Base-by-base conservation (phyloP, 2,329 filamentous ascomycete genomes). In the Aureobasidium sp. region DNA sequence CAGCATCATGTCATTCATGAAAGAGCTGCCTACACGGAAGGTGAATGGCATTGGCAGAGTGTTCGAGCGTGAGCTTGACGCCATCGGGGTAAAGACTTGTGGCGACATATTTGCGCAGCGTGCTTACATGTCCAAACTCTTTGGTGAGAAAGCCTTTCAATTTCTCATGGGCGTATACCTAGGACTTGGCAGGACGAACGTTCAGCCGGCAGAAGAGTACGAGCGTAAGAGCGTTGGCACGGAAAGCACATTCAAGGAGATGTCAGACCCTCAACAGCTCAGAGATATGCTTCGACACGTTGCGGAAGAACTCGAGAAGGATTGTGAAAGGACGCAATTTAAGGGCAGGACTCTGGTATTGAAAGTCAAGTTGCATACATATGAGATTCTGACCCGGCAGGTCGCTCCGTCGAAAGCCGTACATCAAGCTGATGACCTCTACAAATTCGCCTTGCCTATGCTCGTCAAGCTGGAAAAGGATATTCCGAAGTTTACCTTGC, bases 11-110 rank as follows among this genome's bases (percentile, higher is more conserved):
- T 77, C 81, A 0, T 97, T 97, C 70, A 96, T 97, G 88, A 81
- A 82, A 12, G 82, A 87, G 33, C 78, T 99, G 27, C 87, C 92
- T 0, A 91, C 91, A 0, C 83, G 94, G 37, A 97, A 97, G 71
- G 89, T 97, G 47, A 97, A 97, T 67, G 94, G 94, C 0, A 84
- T 99, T n/a, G 94, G 94, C 0, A 84, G 94, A 24, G 94, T 97
- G 0, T 87, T 97, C 64, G 94, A 97, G 75, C 84, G 94, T 62
- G 91, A 99, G 71, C 82, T 99, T 1, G 84, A 90, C 48, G 90
- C 93, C 4, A 86, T 97, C 49, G 92, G 92, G 0, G 82, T 97
- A 68, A 89, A 89, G 71, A 94, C 86, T 0, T 97, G 92, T 70
- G 91, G 91, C 2, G 91, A 97, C 67, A 89, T 97, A 5, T 95